phyloP scores from a whole-genome alignment of 257 asterid species.

The Marsdenia floribunda region DNA sequence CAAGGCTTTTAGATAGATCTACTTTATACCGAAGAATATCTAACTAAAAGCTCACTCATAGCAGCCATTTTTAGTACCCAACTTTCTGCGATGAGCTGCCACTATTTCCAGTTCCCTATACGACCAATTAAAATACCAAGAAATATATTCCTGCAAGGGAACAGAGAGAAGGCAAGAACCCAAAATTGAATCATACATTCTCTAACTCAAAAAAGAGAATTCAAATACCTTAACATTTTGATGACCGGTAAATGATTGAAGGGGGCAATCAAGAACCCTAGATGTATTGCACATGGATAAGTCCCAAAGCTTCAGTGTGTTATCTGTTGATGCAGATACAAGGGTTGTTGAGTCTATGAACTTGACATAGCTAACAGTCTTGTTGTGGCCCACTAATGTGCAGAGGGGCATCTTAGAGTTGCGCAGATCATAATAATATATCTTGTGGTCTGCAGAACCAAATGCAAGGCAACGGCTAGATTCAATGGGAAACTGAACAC shows the following conservation, averaged over 20 bases:
- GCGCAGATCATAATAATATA: slow-evolving; percentile 91
- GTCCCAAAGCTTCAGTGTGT: slow-evolving; percentile 96
- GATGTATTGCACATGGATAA: slow-evolving; percentile 59
- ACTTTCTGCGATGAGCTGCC: not conserved
- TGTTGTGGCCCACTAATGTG: slow-evolving; percentile 84
- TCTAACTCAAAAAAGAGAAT: slow-evolving; percentile 1
- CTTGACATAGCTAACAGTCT: slow-evolving; percentile 94
- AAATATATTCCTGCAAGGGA: not conserved
- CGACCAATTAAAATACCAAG: not conserved
- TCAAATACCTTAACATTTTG: slow-evolving; percentile 70
- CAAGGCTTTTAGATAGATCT: not conserved
- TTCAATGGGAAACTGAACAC: slow-evolving; percentile 89
- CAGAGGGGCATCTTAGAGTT: slow-evolving; percentile 79
- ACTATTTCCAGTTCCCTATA: not conserved
- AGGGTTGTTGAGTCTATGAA: slow-evolving; percentile 81
- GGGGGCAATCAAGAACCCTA: slow-evolving; percentile 75
- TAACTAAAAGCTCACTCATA: not conserved
- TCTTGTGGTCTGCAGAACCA: slow-evolving; percentile 95
- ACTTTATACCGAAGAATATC: not conserved
- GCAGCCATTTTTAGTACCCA: not conserved
- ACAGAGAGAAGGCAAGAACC: not conserved
- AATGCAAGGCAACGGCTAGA: slow-evolving; percentile 84
- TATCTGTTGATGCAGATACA: slow-evolving; percentile 94
- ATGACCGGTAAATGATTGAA: slow-evolving; percentile 95
- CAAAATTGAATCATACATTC: not conserved